Conservation (phyloP, 2,329 filamentous ascomycete species). For the Aspergillus pseudoglaucus region DNA sequence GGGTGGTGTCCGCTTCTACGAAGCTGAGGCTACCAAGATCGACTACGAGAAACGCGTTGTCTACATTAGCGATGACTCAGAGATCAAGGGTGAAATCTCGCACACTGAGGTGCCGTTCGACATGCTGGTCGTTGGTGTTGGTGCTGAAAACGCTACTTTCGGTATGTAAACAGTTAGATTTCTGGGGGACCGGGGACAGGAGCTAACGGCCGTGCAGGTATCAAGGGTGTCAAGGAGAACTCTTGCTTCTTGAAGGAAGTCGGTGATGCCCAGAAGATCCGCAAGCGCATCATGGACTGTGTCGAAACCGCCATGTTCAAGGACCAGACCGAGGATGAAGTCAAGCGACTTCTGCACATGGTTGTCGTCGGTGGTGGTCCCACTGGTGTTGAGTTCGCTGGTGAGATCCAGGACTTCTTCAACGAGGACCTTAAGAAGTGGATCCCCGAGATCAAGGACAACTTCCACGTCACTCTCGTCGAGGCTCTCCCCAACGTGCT, state of each 20-base stretch:
- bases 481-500: constrained; percentile 92
- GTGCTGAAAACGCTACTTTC: constrained; percentile 97
- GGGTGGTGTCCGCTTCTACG: constrained; percentile 90
- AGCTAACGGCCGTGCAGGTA: constrained; percentile 43
- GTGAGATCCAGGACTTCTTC: constrained; percentile 98
- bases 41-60: constrained; percentile 86
- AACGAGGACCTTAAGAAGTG: constrained; percentile 97
- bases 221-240: constrained; percentile 89
- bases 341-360: constrained; percentile 95
- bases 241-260: constrained; percentile 99
- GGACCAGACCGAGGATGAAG: constrained; percentile 79
- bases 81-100: constrained; percentile 75
- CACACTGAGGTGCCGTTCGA: constrained; percentile 92
- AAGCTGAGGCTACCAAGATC: constrained; percentile 93
- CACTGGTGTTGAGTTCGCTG: constrained; percentile 96
- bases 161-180: constrained; percentile 44
- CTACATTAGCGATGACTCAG: constrained; percentile 84
- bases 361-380: constrained; percentile 90
- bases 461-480: constrained; percentile 95
- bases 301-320: constrained; percentile 98
- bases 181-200: too few species aligned
- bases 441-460: constrained; percentile 87
- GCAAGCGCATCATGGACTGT: constrained; percentile 99
- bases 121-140: constrained; percentile 95
- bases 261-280: constrained; percentile 87